Evolutionary conservation across 495 filamentous ascomycete genomes (phyloP), one percentile per base, ranked within the genome.

Genomic region (Aspergillus ostianus): DNA sequence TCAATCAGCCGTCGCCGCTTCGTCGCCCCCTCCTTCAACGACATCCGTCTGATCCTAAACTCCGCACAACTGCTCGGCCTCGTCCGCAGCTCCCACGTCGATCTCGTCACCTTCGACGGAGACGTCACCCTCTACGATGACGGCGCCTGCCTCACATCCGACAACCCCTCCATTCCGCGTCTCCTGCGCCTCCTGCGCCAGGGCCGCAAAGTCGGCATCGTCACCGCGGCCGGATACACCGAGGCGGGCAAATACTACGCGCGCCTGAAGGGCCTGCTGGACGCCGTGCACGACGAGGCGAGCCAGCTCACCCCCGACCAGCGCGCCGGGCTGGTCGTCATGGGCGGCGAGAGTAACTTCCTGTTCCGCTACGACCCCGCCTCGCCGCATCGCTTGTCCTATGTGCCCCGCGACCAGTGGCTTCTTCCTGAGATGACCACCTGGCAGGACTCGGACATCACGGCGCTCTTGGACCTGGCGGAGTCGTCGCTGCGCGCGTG

Each of bases 91-190:
- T 80, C 80, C 48, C 65, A 70, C 13, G 68, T 95, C 8, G 82
- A 92, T 62, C 85, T 98, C 4, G 85, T 96, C 51, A 98, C 94
- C 15, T 98, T 98, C 66, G 94, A 98, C 71, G 95, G 95, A 69
- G 95, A 98, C 67, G 92, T 98, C 13, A 98, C 95, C 6, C 84
- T 98, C 44, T 98, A 98, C 71, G 92, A 96, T 62, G 93, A 98
- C 67, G 95, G 93, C 12, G 78, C 91, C 64, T 90, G 84, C 60
- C 80, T 98, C 47, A 85, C 83, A 36, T 69, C 82, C 2, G 78
- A 82, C 19, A 95, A 87, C 72, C 88, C 90, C 0, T 88, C 96
- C 13, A 91, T 98, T 56, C 71, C 86, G 0, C 85, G 90, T 6
- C 85, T 98, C 46, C 71, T 97, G 15, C 78, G 80, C n/a, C 76